A percentile compares a stretch with the other conserved stretches of the same genome.
Conservation (phyloP, 345 rosid genomes). For the Raphanus sativus region DNA sequence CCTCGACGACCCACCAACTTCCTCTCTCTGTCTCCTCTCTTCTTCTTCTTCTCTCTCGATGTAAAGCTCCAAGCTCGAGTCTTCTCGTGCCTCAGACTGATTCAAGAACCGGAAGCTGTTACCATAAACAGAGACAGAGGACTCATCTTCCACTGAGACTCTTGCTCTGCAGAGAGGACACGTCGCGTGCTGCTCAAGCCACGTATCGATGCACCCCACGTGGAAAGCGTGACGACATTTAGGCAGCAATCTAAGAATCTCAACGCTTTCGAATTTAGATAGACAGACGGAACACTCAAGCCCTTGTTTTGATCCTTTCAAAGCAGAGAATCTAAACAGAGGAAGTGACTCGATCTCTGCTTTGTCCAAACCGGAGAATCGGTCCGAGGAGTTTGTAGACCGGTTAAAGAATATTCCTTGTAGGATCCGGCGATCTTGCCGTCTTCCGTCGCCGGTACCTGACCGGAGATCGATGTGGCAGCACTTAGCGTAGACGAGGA, state of each 20-base stretch:
- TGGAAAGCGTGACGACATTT: slow-evolving; percentile 88
- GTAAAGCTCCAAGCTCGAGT: slow-evolving; percentile 59
- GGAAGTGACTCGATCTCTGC: slow-evolving; percentile 78
- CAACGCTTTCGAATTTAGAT: slow-evolving; percentile 76
- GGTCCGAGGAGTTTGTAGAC: slow-evolving; percentile 39
- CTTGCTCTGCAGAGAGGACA: slow-evolving; percentile 80
- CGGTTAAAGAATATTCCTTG: slow-evolving; percentile 36
- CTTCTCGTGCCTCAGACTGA: slow-evolving; percentile 50
- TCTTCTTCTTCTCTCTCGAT: slow-evolving; percentile 68
- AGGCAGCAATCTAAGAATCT: slow-evolving; percentile 73
- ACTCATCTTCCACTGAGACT: slow-evolving; percentile 55
- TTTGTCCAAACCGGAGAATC: slow-evolving; percentile 80
- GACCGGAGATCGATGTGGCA: slow-evolving; percentile 49
- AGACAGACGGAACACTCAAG: slow-evolving; percentile 88
- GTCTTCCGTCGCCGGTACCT: slow-evolving; percentile 25
- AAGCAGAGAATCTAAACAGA: slow-evolving; percentile 76
- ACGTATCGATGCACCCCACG: slow-evolving; percentile 73
- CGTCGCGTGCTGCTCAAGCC: slow-evolving; percentile 90
- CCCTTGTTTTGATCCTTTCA: slow-evolving; percentile 71
- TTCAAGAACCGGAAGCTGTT: slow-evolving; percentile 59
- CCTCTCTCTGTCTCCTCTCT: slow-evolving; percentile 27
- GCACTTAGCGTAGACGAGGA: slow-evolving; percentile 66
- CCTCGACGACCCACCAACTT: slow-evolving; percentile 54
- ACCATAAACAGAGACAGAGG: slow-evolving; percentile 51
- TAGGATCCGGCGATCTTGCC: slow-evolving; percentile 8